A percentile compares a stretch with the other conserved stretches of the same genome.
phyloP scores from a whole-genome alignment of 176 grass and related monocot genomes.

The Tillandsia leiboldiana region DNA sequence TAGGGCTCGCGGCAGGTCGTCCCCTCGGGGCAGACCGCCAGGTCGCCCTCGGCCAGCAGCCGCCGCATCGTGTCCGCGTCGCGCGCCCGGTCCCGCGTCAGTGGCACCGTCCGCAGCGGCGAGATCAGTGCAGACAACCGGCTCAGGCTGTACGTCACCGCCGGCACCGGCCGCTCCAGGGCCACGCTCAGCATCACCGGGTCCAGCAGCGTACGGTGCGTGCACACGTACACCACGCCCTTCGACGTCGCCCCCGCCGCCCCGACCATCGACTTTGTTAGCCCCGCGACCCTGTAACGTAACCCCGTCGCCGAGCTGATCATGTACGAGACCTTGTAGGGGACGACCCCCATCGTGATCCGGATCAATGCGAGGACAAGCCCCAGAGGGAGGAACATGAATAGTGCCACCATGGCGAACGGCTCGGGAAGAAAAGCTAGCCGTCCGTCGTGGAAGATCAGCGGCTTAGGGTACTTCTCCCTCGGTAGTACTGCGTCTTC shows the following conservation, averaged over 20 bases:
- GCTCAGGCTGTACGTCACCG: slow-evolving; percentile 86
- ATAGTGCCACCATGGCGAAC: slow-evolving; percentile 38
- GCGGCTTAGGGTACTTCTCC: slow-evolving; percentile 69
- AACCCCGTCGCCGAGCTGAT: slow-evolving; percentile 38
- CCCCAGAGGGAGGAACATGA: slow-evolving; percentile 66
- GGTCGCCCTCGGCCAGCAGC: slow-evolving; percentile 42
- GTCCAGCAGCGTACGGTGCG: slow-evolving; percentile 76
- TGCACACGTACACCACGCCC: slow-evolving; percentile 70
- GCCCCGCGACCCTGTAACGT: slow-evolving; percentile 19
- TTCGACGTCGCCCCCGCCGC: neutral
- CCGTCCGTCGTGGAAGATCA: slow-evolving; percentile 91
- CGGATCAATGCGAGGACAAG: slow-evolving; percentile 44
- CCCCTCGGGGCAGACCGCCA: slow-evolving; percentile 82
- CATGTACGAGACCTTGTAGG: slow-evolving; percentile 32
- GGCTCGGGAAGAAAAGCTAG: slow-evolving; percentile 66
- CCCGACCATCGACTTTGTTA: neutral
- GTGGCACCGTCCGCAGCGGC: slow-evolving; percentile 64
- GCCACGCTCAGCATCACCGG: slow-evolving; percentile 54
- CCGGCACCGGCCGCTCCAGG: slow-evolving; percentile 47
- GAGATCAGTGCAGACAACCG: slow-evolving; percentile 48
- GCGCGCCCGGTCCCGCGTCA: slow-evolving; percentile 52
- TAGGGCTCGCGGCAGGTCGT: slow-evolving; percentile 92
- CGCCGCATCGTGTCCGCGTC: slow-evolving; percentile 57
- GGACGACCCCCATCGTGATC: slow-evolving; percentile 45
- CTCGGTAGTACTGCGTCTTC: slow-evolving; percentile 34